Evolutionary conservation across 163 green algal genomes (phyloP).

Genomic region (Scenedesmus sp.): DNA sequence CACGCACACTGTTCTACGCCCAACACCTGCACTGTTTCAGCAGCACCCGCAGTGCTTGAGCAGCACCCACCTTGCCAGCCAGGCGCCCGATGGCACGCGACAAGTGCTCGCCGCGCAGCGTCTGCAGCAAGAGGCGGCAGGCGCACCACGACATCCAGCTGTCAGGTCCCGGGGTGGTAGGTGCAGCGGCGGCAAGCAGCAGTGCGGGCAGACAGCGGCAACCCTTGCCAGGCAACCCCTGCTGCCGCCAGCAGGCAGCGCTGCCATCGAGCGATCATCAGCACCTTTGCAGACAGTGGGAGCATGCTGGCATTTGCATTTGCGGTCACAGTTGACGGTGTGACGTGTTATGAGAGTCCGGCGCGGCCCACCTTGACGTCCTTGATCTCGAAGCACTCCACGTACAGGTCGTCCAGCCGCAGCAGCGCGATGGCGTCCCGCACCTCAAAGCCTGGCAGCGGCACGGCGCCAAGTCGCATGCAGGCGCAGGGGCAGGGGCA

Average conservation of each 20-base stretch:
- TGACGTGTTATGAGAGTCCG: too few species aligned
- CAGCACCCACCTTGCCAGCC: conserved; percentile 90
- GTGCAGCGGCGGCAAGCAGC: neutral
- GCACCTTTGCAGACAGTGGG: too few species aligned
- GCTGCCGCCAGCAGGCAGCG: too few species aligned
- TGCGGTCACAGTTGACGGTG: too few species aligned
- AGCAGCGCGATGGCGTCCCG: conserved; percentile 97
- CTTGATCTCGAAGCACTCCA: conserved; percentile 99
- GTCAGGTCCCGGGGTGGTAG: too few species aligned
- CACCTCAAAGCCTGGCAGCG: conserved; percentile 78
- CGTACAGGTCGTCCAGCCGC: conserved; percentile 97
- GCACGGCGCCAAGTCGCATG: neutral
- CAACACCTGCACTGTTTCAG: too few species aligned
- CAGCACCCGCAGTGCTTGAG: too few species aligned
- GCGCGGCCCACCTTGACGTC: conserved; percentile 89
- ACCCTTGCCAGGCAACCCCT: too few species aligned
- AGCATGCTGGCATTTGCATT: too few species aligned
- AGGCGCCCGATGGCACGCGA: conserved; percentile 95
- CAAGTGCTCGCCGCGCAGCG: conserved; percentile 97
- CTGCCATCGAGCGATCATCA: too few species aligned
- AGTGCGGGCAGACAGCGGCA: neutral
- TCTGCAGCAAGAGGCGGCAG: conserved; percentile 75
- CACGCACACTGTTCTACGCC: too few species aligned
- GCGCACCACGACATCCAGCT: too few species aligned
- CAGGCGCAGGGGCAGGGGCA: neutral